Percentiles rank a stretch among this genome's conserved stretches.
Conservation (phyloP, 306 rosid species). For the Sicyos baderoa region DNA sequence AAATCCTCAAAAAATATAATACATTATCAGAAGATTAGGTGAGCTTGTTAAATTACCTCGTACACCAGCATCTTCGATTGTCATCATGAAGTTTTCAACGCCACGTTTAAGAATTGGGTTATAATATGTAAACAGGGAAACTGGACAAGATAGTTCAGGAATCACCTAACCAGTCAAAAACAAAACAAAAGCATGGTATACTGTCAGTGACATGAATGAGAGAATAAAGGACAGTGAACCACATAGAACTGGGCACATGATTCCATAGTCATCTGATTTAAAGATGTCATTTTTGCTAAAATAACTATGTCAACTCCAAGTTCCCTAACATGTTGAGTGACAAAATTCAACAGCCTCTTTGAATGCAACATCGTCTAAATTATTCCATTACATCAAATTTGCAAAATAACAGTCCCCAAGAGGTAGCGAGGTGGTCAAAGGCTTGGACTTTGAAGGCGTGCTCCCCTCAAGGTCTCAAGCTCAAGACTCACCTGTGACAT, state of each 20-base stretch:
- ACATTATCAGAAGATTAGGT: neutral
- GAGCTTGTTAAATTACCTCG: conserved; percentile 38
- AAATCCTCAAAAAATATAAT: conserved; percentile 20
- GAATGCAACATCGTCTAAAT: no score
- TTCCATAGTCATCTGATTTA: neutral
- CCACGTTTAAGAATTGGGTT: conserved; percentile 51
- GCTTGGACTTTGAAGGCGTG: no score
- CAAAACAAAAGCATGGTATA: no score
- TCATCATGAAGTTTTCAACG: conserved; percentile 57
- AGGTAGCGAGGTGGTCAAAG: no score
- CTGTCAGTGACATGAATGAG: neutral
- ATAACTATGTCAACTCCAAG: neutral
- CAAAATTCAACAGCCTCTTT: neutral
- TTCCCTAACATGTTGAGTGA: neutral
- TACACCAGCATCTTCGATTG: conserved; percentile 54
- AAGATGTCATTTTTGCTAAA: neutral
- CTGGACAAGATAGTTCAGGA: conserved; percentile 74
- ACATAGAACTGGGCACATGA: neutral
- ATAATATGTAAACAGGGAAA: conserved; percentile 77
- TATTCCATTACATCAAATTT: no score
- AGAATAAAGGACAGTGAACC: conserved; percentile 2
- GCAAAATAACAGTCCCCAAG: no score
- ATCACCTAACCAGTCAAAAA: conserved; percentile 46
- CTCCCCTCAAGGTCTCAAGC: no score
- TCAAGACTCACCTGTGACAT: no score